A percentile compares a stretch with the other conserved stretches of the same genome.
phyloP scores from a whole-genome alignment of 2,329 filamentous ascomycete species.

The Aspergillus melleus region DNA sequence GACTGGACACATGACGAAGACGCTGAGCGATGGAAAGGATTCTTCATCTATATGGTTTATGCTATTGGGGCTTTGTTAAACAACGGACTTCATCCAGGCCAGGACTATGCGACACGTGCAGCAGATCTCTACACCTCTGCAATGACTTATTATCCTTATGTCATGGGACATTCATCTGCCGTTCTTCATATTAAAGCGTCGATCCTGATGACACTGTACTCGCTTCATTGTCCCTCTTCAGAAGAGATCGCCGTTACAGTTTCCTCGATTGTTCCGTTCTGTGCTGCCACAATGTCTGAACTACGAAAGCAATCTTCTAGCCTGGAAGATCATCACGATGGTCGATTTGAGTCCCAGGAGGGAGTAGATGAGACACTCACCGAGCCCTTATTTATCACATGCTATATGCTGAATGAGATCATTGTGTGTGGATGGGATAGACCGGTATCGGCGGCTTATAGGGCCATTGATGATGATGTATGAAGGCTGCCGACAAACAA shows the following conservation, averaged over 20 bases:
- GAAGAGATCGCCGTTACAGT: slow-evolving; percentile 27
- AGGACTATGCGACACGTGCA: slow-evolving; percentile 21
- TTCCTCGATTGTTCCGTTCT: slow-evolving; percentile 29
- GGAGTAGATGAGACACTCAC: slow-evolving; percentile 16
- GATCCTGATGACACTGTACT: slow-evolving; percentile 28
- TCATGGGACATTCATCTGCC: slow-evolving; percentile 26
- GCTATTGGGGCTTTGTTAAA: slow-evolving; percentile 28
- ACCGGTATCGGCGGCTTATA: slow-evolving; percentile 27
- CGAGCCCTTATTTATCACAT: slow-evolving; percentile 30
- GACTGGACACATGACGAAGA: slow-evolving; percentile 11
- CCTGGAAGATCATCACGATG: not conserved
- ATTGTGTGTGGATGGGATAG: slow-evolving; percentile 30
- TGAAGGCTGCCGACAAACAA: not conserved
- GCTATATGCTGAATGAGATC: slow-evolving; percentile 31
- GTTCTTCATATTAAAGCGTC: slow-evolving; percentile 30
- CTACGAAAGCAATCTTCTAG: slow-evolving; percentile 19
- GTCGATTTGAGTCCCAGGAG: not conserved
- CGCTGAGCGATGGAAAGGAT: slow-evolving; percentile 24
- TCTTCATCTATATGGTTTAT: slow-evolving; percentile 29
- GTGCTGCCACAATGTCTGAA: slow-evolving; percentile 27
- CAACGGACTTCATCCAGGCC: slow-evolving; percentile 22
- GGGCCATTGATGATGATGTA: slow-evolving; percentile 28
- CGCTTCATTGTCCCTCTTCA: slow-evolving; percentile 27
- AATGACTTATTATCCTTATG: slow-evolving; percentile 27
- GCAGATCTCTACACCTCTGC: slow-evolving; percentile 25